phyloP scores from a whole-genome alignment of 148 eudicot species.

The Rhododendron ferrugineum region DNA sequence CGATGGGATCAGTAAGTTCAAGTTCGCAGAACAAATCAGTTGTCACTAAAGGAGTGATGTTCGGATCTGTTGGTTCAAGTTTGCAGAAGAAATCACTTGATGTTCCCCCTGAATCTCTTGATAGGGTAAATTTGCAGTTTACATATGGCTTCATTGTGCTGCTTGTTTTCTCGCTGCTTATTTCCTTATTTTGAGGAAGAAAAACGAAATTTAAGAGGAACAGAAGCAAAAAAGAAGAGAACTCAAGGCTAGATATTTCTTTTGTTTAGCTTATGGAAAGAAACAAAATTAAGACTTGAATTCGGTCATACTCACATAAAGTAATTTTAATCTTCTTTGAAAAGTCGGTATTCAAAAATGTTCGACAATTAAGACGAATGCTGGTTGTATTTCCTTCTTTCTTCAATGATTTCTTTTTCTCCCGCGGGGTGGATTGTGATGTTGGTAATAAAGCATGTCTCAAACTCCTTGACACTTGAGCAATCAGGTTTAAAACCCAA shows the following conservation, averaged over 20 bases:
- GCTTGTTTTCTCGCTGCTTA: neutral
- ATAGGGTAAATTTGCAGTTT: conserved; percentile 39
- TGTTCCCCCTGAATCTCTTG: conserved; percentile 50
- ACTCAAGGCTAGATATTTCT: neutral
- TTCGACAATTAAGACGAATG: neutral
- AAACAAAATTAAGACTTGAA: neutral
- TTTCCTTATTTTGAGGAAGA: neutral
- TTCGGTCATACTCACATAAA: neutral
- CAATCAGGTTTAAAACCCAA: neutral
- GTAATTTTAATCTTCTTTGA: neutral
- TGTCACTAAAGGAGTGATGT: conserved; percentile 20
- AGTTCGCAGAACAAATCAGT: conserved; percentile 12
- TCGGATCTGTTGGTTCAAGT: conserved; percentile 20
- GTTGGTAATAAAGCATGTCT: neutral
- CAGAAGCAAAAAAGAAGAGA: neutral
- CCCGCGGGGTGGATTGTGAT: neutral
- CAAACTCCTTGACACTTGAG: neutral
- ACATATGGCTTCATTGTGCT: neutral
- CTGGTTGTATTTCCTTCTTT: neutral
- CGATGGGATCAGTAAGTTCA: conserved; percentile 14
- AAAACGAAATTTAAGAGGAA: neutral
- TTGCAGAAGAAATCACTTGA: conserved; percentile 28
- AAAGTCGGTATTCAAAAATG: neutral
- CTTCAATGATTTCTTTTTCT: neutral
- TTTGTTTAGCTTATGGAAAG: conserved; percentile 3